phyloP scores from a whole-genome alignment of 441 rosid genomes.

The Lepidium campestre region DNA sequence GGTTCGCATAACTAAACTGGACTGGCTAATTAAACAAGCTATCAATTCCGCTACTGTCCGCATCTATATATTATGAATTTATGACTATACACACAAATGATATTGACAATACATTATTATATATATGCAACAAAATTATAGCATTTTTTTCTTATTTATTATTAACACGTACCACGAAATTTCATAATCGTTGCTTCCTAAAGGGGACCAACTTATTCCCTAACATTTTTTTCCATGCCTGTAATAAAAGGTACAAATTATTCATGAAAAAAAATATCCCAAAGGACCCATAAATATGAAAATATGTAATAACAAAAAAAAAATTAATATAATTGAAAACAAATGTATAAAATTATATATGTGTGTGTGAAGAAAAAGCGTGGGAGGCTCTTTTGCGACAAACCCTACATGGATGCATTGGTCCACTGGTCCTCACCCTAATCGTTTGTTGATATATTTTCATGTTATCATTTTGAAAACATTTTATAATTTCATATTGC shows the following conservation, averaged over 20 bases:
- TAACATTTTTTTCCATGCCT: slow-evolving; percentile 6
- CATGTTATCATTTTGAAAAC: not conserved
- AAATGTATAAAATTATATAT: not conserved
- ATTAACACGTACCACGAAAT: not conserved
- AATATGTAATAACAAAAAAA: not conserved
- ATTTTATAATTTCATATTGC: not conserved
- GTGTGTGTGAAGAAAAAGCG: slow-evolving; percentile 13
- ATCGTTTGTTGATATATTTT: not conserved
- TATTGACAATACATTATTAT: not conserved
- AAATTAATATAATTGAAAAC: not conserved
- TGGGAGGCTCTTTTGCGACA: slow-evolving; percentile 28
- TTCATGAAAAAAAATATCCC: not conserved
- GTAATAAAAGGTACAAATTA: not conserved
- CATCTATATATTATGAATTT: not conserved
- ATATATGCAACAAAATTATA: not conserved
- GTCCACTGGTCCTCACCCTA: slow-evolving; percentile 28
- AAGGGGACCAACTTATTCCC: slow-evolving; percentile 16
- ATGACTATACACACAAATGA: not conserved
- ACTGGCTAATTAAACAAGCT: not conserved
- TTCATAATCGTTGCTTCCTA: slow-evolving; percentile 16
- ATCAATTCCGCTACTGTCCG: not conserved
- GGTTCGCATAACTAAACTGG: not conserved
- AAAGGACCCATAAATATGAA: slow-evolving; percentile 7
- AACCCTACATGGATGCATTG: slow-evolving; percentile 19
- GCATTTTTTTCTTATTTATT: not conserved